Evolutionary conservation across 2,329 filamentous ascomycete species (phyloP), one percentile per base, ranked within the genome.

Genomic region (Cladorrhinum sp.): DNA sequence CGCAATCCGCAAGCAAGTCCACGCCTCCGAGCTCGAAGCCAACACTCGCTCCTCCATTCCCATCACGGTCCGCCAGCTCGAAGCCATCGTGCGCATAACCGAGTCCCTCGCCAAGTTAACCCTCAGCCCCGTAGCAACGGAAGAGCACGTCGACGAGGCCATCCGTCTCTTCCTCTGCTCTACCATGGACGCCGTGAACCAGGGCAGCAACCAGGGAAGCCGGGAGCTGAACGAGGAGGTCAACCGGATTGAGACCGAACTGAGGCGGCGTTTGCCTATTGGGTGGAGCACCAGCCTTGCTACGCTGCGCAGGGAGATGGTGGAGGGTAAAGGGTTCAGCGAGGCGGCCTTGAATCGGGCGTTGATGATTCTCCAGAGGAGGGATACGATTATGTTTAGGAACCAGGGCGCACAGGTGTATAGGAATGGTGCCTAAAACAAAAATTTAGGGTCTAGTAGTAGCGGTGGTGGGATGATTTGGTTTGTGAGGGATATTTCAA

Each of bases 111-210:
- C 95, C 60, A 99, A 99, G 75, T 81, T 99, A 49, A 87, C 89
- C 0, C 84, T 99, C 8, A 91, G 90, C 0, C 88, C 93, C 2
- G 82, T 97, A 48, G 95, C 94, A 1, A 93, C 90, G 0, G 94
- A 97, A 74, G 82, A 86, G 52, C 95, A 99, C 71, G 95, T 99
- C 57, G 94, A 99, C 71, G 95, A 99, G 78, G 95, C 95, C 2
- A 99, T 99, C 70, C 89, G 95, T 0, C 84, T 99, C 16, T 99
- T 99, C 87, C 80, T 99, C 28, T 95, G 93, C 66, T 93, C 89
- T 2, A 99, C 95, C 60, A 98, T 99, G 95, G 94, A 99, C 71
- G 95, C 95, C 7, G 92, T 98, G 60, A 94, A 91, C 62, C 92
- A 96, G 70, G 94, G 93, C 62, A 88, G 90, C 67, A 90, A 88